Base-by-base conservation (phyloP, 1,284 basidiomycete genomes). In the Binderoboletus segoi region DNA sequence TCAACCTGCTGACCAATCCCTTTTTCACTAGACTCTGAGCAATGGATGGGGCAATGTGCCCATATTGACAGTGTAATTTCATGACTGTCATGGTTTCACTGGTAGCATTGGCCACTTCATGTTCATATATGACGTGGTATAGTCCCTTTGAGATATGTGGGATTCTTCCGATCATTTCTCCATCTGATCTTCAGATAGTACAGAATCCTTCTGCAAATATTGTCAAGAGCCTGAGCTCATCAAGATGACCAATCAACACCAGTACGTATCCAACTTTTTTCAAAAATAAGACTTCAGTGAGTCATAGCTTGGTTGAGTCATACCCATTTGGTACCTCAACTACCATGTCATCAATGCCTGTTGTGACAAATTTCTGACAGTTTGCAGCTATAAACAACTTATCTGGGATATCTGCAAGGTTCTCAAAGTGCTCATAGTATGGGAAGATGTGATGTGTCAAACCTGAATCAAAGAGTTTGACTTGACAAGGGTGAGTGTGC, bases 381-480 rank as follows among this genome's bases (percentile, higher is more conserved):
- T 80, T 77, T 12, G 75, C 74, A 48, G 75, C 72, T 1, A 52
- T 48, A 30, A 80, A 69, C 0, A 58, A 18, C 5, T 67, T 61
- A 0, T 69, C 67, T 5, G 64, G 53, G 12, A 73, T 77, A 0
- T 56, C 23, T 3, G 7, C 26, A 47, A 73, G 73, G 6, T 57
- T 67, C 1, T 58, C 52, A 61, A 80, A 73, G 12, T 61, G 56
- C 35, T 76, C 61, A 1, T 64, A 56, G 58, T 75, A 76, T 0
- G 76, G 77, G 0, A 71, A 74, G 15, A 80, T 71, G 51, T 79
- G 78, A 3, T 61, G 45, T 0, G 72, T 73, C 8, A 67, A 67
- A 0, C 79, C 76, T 4, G 75, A 78, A 58, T 81, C 73, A 51
- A 67, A 73, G 0, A 80, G 43, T 51, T 77, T 70, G 5, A 59